phyloP scores from a whole-genome alignment of 2,329 filamentous ascomycete genomes.

The Arthrobotrys megalospora region DNA sequence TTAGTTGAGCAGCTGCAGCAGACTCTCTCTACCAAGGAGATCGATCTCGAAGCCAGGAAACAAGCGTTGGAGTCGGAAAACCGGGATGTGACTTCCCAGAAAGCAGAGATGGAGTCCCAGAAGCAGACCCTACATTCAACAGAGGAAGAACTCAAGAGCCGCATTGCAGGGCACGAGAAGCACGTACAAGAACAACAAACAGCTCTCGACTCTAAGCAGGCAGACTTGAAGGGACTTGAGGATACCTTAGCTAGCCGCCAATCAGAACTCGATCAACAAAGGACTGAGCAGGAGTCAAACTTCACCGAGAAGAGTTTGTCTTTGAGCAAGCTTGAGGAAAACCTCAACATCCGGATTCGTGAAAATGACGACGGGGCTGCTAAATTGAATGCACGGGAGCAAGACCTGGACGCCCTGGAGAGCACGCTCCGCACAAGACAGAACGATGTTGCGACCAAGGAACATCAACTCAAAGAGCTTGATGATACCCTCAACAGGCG shows the following conservation, averaged over 20 bases:
- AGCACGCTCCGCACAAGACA: slow-evolving; percentile 6
- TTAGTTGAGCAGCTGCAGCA: slow-evolving; percentile 19
- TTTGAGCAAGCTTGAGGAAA: slow-evolving; percentile 35
- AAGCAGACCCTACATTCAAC: slow-evolving; percentile 8
- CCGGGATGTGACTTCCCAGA: not conserved
- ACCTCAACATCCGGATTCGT: slow-evolving; percentile 11
- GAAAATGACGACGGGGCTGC: slow-evolving; percentile 8
- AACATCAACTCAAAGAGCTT: slow-evolving; percentile 16
- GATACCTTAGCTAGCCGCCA: slow-evolving; percentile 4
- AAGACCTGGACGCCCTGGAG: not conserved
- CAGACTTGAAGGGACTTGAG: slow-evolving; percentile 22
- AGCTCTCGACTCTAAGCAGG: slow-evolving; percentile 22
- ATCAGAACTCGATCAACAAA: slow-evolving; percentile 31
- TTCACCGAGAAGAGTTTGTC: slow-evolving; percentile 14
- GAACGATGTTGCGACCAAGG: slow-evolving; percentile 18
- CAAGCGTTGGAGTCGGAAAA: slow-evolving; percentile 2
- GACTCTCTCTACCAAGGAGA: slow-evolving; percentile 7
- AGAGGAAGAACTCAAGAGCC: slow-evolving; percentile 21
- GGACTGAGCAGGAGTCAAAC: slow-evolving; percentile 26
- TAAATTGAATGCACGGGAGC: slow-evolving; percentile 9
- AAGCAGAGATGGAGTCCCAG: slow-evolving; percentile 16
- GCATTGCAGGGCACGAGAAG: slow-evolving; percentile 34
- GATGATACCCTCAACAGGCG: slow-evolving; percentile 21
- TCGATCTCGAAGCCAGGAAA: slow-evolving; percentile 27
- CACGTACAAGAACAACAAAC: slow-evolving; percentile 8